Evolutionary conservation across 805 yeast genomes (phyloP).

Genomic region (Teunomyces barrocoloradensis): DNA sequence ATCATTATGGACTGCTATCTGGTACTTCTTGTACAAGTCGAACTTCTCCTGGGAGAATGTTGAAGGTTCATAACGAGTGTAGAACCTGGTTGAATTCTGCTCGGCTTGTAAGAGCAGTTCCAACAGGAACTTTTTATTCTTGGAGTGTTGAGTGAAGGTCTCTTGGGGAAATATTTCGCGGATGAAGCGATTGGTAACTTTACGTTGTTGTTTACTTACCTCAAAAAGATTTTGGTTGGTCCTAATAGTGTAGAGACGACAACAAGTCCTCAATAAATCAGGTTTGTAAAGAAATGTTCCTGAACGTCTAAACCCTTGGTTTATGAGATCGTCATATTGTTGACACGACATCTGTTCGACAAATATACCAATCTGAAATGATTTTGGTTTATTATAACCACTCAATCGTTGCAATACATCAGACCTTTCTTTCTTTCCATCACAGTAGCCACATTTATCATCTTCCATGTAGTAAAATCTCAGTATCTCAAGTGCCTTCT

Average conservation of each 20-base stretch:
- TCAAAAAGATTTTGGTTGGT: conserved; percentile 48
- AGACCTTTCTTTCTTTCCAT: conserved; percentile 30
- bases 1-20: conserved; percentile 68
- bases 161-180: conserved; percentile 27
- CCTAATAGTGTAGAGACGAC: conserved; percentile 76
- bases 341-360: conserved; percentile 45
- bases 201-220: conserved; percentile 64
- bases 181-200: conserved; percentile 60
- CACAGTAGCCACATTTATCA: neutral
- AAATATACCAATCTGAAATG: conserved; percentile 36
- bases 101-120: conserved; percentile 41
- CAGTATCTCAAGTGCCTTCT: neutral
- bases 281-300: conserved; percentile 65
- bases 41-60: conserved; percentile 57
- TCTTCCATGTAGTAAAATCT: neutral
- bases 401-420: conserved; percentile 25
- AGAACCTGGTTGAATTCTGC: conserved; percentile 29
- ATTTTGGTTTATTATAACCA: conserved; percentile 8
- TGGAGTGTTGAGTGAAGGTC: conserved; percentile 9
- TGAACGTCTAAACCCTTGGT: conserved; percentile 76
- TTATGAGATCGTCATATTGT: conserved; percentile 63
- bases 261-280: conserved; percentile 71
- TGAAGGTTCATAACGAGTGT: conserved; percentile 53
- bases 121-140: conserved; percentile 15
- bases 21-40: conserved; percentile 64